These are phyloP conservation scores for Diutina siamensis DNA, from an alignment of 1,139 yeast genomes.

Conservation along the genomic window DNA sequence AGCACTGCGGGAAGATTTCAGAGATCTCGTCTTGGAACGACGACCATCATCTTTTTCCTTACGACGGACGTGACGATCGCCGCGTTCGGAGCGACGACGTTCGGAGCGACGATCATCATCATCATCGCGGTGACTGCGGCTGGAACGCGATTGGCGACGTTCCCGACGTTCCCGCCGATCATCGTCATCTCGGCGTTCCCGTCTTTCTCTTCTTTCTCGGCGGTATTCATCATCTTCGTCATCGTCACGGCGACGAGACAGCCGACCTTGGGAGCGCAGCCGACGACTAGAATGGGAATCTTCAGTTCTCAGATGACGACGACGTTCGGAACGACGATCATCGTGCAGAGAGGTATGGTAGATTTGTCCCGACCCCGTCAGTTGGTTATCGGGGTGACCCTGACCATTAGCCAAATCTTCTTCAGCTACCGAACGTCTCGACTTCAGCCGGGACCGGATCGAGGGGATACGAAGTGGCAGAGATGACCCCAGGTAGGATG, in stretches of 20 bases:
- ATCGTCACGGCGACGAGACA: neutral
- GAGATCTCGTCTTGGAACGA: neutral
- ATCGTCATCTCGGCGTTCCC: neutral
- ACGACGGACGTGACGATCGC: neutral
- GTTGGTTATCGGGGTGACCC: neutral
- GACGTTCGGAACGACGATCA: constrained; percentile 3
- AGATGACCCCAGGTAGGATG: neutral
- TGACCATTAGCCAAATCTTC: neutral
- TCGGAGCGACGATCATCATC: constrained; percentile 1
- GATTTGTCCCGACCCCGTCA: constrained; percentile 1
- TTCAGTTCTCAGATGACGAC: neutral
- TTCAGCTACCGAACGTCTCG: neutral
- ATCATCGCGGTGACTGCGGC: neutral
- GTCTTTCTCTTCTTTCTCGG: neutral
- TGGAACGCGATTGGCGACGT: neutral
- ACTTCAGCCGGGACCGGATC: neutral
- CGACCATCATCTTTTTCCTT: neutral
- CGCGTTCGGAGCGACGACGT: constrained; percentile 1
- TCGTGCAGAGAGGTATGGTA: constrained; percentile 2
- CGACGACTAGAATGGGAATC: neutral
- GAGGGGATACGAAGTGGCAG: constrained; percentile 5
- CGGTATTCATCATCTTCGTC: constrained; percentile 1
- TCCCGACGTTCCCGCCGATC: constrained; percentile 1
- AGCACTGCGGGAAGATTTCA: neutral
- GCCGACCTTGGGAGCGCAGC: constrained; percentile 1